Evolutionary conservation across 2,329 filamentous ascomycete genomes (phyloP).

Genomic region (Penicillium sp.): DNA sequence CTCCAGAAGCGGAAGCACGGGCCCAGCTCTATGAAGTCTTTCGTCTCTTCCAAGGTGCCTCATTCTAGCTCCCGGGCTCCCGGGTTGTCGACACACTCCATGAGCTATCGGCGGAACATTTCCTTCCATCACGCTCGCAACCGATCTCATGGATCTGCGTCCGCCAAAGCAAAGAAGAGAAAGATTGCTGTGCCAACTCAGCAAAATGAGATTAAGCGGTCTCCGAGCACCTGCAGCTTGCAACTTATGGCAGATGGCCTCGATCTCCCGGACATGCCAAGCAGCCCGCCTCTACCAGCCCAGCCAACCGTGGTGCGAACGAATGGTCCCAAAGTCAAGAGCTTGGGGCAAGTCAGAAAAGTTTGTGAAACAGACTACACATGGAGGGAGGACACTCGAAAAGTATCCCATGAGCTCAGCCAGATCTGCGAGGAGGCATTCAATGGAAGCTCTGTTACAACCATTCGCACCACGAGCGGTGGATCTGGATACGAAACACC

Average conservation of each 20-base stretch:
- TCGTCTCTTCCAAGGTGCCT: conserved; percentile 48
- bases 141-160: conserved; percentile 33
- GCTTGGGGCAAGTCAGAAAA: conserved; percentile 43
- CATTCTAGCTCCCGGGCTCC: conserved; percentile 48
- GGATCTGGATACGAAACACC: conserved; percentile 52
- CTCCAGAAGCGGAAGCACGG: conserved; percentile 35
- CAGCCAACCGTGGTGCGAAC: conserved; percentile 41
- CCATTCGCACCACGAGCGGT: conserved; percentile 46
- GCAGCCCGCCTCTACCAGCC: conserved; percentile 43
- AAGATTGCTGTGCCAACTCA: conserved; percentile 18
- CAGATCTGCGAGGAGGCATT: conserved; percentile 93
- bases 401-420: conserved; percentile 80
- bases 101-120: conserved; percentile 61
- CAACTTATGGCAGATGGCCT: conserved; percentile 23
- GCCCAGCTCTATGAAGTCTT: conserved; percentile 38
- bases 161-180: conserved; percentile 22
- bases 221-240: conserved; percentile 29
- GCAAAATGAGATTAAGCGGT: conserved; percentile 27
- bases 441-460: conserved; percentile 64
- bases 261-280: conserved; percentile 28
- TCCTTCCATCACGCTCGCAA: conserved; percentile 60
- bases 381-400: conserved; percentile 75
- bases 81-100: conserved; percentile 43
- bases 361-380: conserved; percentile 47
- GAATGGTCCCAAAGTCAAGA: conserved; percentile 30